Evolutionary conservation across 768 basidiomycete species (phyloP).

Genomic region (Porphyrellus cyaneotinctus): DNA sequence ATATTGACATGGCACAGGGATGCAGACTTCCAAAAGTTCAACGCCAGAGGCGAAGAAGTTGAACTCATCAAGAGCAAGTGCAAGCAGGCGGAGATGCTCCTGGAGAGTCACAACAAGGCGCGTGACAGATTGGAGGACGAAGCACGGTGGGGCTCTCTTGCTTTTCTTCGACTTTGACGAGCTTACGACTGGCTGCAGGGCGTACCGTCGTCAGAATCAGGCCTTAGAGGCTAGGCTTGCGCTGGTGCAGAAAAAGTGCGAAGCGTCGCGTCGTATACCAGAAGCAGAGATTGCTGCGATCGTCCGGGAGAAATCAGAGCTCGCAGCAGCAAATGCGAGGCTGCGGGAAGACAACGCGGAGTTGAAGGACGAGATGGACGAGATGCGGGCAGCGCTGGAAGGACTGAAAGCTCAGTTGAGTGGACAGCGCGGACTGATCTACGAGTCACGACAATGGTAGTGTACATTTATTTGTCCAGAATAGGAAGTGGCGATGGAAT

Average conservation of each 20-base stretch:
- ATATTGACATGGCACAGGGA: conserved; percentile 48
- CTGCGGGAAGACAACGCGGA: conserved; percentile 57
- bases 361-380: conserved; percentile 54
- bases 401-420: conserved; percentile 54
- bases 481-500: conserved; percentile 34
- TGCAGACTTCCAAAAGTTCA: conserved; percentile 66
- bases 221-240: conserved; percentile 55
- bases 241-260: conserved; percentile 41
- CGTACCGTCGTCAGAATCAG: conserved; percentile 57
- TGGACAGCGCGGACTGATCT: conserved; percentile 42
- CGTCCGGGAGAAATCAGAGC: conserved; percentile 41
- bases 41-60: conserved; percentile 58
- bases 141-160: conserved; percentile 44
- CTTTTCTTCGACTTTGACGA: background rate
- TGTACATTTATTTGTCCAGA: conserved; percentile 11
- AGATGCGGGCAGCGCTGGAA: conserved; percentile 69
- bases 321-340: conserved; percentile 48
- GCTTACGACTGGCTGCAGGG: conserved; percentile 33
- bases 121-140: conserved; percentile 53
- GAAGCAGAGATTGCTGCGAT: conserved; percentile 44
- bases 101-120: conserved; percentile 55
- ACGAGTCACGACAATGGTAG: conserved; percentile 39
- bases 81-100: conserved; percentile 60
- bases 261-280: conserved; percentile 33
- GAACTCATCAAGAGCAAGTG: conserved; percentile 52